phyloP scores from a whole-genome alignment of 768 basidiomycete genomes.

The Mycena belliarum region DNA sequence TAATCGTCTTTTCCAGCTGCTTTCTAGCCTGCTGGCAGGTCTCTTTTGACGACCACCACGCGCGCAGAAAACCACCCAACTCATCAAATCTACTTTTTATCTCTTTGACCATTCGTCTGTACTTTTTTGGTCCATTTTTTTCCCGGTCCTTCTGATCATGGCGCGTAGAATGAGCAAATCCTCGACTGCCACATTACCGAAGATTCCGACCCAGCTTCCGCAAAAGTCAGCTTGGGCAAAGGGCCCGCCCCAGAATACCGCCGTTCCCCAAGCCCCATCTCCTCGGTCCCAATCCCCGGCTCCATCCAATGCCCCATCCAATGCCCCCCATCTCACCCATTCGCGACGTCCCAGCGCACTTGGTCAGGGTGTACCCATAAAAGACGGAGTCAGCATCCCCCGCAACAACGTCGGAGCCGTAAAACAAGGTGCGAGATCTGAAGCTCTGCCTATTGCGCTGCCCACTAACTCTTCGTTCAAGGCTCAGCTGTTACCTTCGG shows the following conservation, averaged over 20 bases:
- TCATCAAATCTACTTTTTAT: constrained; percentile 45
- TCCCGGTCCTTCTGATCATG: constrained; percentile 14
- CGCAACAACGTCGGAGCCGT: constrained; percentile 63
- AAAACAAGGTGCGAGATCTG: constrained; percentile 61
- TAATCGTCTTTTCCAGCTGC: constrained; percentile 50
- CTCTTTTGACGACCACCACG: constrained; percentile 82
- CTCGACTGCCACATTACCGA: constrained; percentile 70
- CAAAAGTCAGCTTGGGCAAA: constrained; percentile 88
- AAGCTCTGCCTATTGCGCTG: constrained; percentile 5
- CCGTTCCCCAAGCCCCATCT: constrained; percentile 54
- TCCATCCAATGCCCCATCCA: constrained; percentile 39
- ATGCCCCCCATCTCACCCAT: constrained; percentile 55
- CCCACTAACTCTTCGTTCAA: constrained; percentile 27
- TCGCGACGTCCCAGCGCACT: constrained; percentile 79
- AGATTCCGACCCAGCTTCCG: constrained; percentile 73
- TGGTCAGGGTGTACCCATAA: constrained; percentile 68
- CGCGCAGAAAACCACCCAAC: constrained; percentile 56
- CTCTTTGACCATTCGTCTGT: constrained; percentile 47
- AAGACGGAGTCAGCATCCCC: constrained; percentile 77
- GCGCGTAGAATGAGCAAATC: constrained; percentile 90
- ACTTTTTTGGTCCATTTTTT: constrained; percentile 18
- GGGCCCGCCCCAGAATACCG: constrained; percentile 75
- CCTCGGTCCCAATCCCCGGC: constrained; percentile 82
- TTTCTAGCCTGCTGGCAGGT: constrained; percentile 90
- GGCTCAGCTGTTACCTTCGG: constrained; percentile 83